Conservation (phyloP, 768 basidiomycete genomes). For the Mycena crocata region DNA sequence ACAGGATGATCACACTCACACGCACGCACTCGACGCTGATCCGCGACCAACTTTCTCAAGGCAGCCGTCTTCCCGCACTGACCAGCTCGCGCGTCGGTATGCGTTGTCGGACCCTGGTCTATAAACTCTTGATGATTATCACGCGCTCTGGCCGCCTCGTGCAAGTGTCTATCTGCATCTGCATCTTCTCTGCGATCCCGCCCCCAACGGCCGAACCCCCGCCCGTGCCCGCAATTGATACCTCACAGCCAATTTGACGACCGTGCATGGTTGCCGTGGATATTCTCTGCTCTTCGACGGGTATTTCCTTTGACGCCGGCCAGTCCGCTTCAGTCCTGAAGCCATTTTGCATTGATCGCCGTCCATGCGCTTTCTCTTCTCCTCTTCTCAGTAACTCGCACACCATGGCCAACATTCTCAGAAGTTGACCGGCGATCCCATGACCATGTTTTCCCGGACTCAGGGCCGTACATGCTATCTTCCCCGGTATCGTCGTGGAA, state of each 20-base stretch:
- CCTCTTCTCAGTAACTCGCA: constrained; percentile 16
- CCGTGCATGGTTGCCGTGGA: background rate
- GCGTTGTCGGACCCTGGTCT: background rate
- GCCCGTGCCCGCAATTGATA: background rate
- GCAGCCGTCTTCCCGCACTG: constrained; percentile 3
- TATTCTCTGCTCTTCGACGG: background rate
- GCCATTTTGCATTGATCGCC: constrained; percentile 21
- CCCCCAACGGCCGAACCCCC: background rate
- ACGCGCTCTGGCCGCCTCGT: background rate
- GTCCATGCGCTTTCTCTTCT: constrained; percentile 13
- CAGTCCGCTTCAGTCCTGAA: constrained; percentile 12
- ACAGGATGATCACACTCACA: background rate
- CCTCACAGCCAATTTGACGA: background rate
- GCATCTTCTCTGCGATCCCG: background rate
- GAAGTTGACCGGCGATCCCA: constrained; percentile 3
- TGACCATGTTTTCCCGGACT: constrained; percentile 18
- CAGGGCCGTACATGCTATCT: constrained; percentile 27
- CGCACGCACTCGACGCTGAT: constrained; percentile 8
- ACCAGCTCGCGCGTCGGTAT: background rate
- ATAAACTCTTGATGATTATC: constrained; percentile 6
- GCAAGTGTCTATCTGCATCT: too few relatives aligned
- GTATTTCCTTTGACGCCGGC: constrained; percentile 24
- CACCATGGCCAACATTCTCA: constrained; percentile 5
- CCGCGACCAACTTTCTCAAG: constrained; percentile 17
- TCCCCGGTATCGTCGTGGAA: constrained; percentile 29